phyloP scores from a whole-genome alignment of 2,329 filamentous ascomycete species.

The Cytospora leucostoma region DNA sequence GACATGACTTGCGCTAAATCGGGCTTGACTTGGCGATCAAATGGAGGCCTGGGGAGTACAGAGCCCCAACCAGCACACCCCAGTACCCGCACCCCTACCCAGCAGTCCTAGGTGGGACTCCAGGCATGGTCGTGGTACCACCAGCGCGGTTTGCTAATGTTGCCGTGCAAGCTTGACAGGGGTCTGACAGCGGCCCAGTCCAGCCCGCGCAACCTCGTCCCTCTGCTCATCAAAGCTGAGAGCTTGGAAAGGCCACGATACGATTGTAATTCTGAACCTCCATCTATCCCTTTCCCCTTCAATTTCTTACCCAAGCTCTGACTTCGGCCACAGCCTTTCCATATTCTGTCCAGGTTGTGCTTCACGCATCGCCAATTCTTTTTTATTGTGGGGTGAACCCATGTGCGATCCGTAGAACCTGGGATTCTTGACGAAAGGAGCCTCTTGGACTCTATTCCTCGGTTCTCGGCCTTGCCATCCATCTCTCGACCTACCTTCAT shows the following conservation, averaged over 20 bases:
- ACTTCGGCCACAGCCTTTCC: conserved; percentile 20
- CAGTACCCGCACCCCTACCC: not conserved
- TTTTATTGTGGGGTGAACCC: conserved; percentile 3
- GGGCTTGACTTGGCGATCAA: conserved; percentile 20
- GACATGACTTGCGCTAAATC: conserved; percentile 13
- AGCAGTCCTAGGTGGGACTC: no score
- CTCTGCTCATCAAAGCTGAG: conserved; percentile 15
- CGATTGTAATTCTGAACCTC: conserved; percentile 17
- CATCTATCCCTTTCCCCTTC: conserved; percentile 23
- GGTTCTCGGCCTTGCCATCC: conserved; percentile 1
- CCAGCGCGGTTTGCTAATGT: conserved; percentile 4
- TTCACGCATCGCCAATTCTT: conserved; percentile 2
- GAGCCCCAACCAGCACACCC: no score
- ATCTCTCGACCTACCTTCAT: conserved; percentile 7
- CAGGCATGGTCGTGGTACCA: conserved; percentile 5
- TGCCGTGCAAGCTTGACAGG: not conserved
- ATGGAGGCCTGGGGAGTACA: not conserved
- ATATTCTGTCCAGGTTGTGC: conserved; percentile 12
- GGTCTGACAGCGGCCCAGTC: not conserved
- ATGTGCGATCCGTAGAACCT: conserved; percentile 19
- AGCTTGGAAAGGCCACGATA: conserved; percentile 26
- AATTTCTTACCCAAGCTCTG: conserved; percentile 17
- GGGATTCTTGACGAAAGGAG: conserved; percentile 20
- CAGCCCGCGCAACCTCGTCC: not conserved
- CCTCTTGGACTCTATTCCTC: conserved; percentile 6